Evolutionary conservation across 345 rosid species (phyloP).

Genomic region (Nephelium lappaceum): DNA sequence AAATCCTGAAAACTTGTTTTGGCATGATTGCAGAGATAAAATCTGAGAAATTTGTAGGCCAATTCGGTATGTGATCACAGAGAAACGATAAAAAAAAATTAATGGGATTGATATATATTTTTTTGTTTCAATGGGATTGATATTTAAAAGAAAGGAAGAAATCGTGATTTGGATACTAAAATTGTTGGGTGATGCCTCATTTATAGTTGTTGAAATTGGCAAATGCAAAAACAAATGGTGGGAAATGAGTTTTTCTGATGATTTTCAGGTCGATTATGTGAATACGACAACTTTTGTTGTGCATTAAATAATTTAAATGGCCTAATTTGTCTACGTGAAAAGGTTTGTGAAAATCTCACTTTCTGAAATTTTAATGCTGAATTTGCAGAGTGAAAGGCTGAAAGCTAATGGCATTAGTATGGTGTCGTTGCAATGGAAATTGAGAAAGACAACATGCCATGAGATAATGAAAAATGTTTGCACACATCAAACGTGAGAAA

Average conservation of each 20-base stretch:
- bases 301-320: not conserved
- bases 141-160: not conserved
- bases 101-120: not conserved
- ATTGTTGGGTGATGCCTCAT: not conserved
- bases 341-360: not conserved
- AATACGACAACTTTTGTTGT: not conserved
- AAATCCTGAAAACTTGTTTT: conserved; percentile 3
- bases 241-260: not conserved
- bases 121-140: not conserved
- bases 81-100: not conserved
- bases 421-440: not conserved
- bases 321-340: not conserved
- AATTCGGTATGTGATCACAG: not conserved
- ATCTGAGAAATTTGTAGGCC: too few species aligned
- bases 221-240: not conserved
- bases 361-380: not conserved
- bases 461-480: not conserved
- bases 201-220: not conserved
- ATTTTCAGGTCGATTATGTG: not conserved
- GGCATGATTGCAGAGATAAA: conserved; percentile 2
- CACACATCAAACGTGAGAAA: not conserved
- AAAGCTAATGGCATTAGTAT: conserved; percentile 3
- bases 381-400: conserved; percentile 11
- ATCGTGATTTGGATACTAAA: not conserved
- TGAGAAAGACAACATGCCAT: not conserved